phyloP scores from a whole-genome alignment of 1,284 basidiomycete species.

The Papiliotrema nemorosa region DNA sequence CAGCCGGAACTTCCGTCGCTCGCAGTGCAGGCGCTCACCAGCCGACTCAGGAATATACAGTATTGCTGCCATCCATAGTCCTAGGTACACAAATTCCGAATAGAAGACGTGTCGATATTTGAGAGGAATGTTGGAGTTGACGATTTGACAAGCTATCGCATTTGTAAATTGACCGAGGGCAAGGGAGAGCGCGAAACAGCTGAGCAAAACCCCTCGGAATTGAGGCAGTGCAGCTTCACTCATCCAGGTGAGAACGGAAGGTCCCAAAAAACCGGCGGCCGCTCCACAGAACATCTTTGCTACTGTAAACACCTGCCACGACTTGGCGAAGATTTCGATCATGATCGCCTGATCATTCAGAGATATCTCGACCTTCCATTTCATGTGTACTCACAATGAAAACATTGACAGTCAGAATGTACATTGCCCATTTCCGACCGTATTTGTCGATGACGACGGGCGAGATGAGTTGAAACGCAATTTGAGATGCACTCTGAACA shows the following conservation, averaged over 20 bases:
- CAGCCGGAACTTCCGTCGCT: background rate
- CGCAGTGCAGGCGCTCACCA: background rate
- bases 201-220: conserved; percentile 10
- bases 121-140: background rate
- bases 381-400: background rate
- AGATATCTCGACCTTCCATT: background rate
- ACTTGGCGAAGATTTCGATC: conserved; percentile 24
- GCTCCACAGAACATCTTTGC: conserved; percentile 29
- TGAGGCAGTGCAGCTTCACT: conserved; percentile 15
- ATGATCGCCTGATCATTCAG: conserved; percentile 8
- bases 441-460: background rate
- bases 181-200: conserved; percentile 15
- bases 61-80: conserved; percentile 5
- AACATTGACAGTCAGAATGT: background rate
- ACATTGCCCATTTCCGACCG: background rate
- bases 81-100: background rate
- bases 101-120: background rate
- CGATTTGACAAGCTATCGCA: conserved; percentile 19
- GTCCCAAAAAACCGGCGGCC: conserved; percentile 23
- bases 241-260: conserved; percentile 21
- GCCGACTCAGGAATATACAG: conserved; percentile 21
- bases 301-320: conserved; percentile 25
- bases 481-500: background rate
- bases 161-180: conserved; percentile 19
- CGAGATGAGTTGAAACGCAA: background rate